Base-by-base conservation (phyloP, 2,329 filamentous ascomycete genomes). In the Penicillium verrucosum region DNA sequence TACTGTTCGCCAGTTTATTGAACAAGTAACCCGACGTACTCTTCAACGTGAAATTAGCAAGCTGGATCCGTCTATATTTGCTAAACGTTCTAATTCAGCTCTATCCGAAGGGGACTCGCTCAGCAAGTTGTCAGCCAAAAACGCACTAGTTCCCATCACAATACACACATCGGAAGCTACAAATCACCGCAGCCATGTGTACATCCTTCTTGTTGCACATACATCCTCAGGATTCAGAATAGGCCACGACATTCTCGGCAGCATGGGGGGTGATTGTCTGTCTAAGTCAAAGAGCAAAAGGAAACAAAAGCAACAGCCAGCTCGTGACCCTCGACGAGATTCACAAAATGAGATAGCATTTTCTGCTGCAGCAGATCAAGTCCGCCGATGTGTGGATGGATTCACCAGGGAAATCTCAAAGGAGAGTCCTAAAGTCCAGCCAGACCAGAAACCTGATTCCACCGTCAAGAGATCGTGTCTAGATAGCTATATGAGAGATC, bases 401-500 rank as follows among this genome's bases (percentile, higher is more conserved):
- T 68, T 86, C 34, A 63, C 75, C 0, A 47, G 61, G 1, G 82
- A 85, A 56, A 68, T 82, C 43, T 66, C 70, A 12, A 72, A 77
- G 27, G 38, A 59, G 10, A 62, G 29, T 40, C 57, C 37, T 34
- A 12, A 29, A 23, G 4, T 5, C 36, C 27, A 47, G 4, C 16
- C 29, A 30, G 46, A 34, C 16, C 27, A 16, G 14, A 27, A 14
- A 12, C 16, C 12, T 16, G 11, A 18, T n/a, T 12, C 18, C 4
- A 18, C n/a, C 7, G n/a, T 4, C 12, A 57, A 49, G 51, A 60
- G 57, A 51, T 77, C 80, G 0, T 81, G 77, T 61, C 77, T 85
- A 4, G 84, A 86, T 62, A 76, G 78, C 64, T 75, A 78, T 59
- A 77, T 84, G 77, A 72, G 81, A 42, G 84, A 86, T 67, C 84